A percentile compares a stretch with the other conserved stretches of the same genome.
Conservation (phyloP, 129 eudicot species). For the Arctium lappa region DNA sequence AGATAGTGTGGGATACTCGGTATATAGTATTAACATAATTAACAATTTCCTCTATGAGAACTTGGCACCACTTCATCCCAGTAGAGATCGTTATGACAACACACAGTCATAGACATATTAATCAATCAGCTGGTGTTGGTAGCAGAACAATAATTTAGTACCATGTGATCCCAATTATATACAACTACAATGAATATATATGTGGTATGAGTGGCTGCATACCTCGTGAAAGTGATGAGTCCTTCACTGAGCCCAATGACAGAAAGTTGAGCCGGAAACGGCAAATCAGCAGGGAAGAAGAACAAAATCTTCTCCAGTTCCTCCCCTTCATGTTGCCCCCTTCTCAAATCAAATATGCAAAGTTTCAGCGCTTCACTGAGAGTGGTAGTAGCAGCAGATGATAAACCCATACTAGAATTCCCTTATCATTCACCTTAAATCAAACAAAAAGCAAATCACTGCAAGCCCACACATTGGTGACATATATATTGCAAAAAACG, state of each 20-base stretch:
- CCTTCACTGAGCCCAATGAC: constrained; percentile 98
- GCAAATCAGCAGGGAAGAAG: constrained; percentile 82
- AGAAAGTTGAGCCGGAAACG: constrained; percentile 75
- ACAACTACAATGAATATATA: neutral
- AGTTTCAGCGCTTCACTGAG: constrained; percentile 55
- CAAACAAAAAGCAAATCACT: constrained; percentile 15
- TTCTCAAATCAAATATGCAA: constrained; percentile 86
- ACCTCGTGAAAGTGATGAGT: constrained; percentile 98
- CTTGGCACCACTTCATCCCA: neutral
- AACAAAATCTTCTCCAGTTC: constrained; percentile 91
- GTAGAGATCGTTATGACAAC: neutral
- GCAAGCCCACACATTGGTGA: neutral
- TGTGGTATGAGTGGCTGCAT: constrained; percentile 4
- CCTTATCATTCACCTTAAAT: constrained; percentile 37
- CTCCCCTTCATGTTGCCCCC: constrained; percentile 95
- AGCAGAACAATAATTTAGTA: neutral
- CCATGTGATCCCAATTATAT: neutral
- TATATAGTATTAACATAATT: neutral
- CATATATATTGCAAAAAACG: neutral
- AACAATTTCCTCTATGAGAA: neutral
- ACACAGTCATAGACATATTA: neutral
- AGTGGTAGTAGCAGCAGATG: constrained; percentile 45
- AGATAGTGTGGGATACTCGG: neutral
- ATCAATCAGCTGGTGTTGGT: neutral
- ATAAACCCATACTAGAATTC: constrained; percentile 54